These are phyloP conservation scores for Herpetospermum pedunculosum DNA, from an alignment of 306 rosid species.

Conservation along the genomic window DNA sequence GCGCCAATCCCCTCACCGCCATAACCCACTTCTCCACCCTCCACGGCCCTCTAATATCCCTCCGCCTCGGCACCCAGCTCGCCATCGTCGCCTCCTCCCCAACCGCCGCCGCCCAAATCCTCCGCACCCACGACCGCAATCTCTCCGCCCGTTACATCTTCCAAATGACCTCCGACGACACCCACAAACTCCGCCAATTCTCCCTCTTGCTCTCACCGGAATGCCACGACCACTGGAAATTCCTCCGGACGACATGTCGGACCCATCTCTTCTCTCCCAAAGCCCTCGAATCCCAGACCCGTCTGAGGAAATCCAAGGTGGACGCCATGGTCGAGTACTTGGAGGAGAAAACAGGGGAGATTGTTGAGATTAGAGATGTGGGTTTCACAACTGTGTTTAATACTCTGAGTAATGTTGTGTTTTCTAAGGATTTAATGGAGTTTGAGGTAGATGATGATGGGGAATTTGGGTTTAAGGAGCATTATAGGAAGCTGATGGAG, in stretches of 20 bases:
- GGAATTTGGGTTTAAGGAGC: neutral
- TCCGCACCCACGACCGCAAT: conserved; percentile 6
- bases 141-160: conserved; percentile 4
- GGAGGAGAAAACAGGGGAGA: neutral
- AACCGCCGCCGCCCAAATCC: conserved; percentile 3
- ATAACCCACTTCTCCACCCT: neutral
- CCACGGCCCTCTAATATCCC: conserved; percentile 13
- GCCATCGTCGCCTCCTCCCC: conserved; percentile 11
- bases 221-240: conserved; percentile 6
- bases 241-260: conserved; percentile 1
- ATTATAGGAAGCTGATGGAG: neutral
- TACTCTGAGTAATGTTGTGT: neutral
- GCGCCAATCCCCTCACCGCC: neutral
- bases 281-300: neutral
- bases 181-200: neutral
- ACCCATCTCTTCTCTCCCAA: neutral
- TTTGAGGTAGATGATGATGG: conserved; percentile 11
- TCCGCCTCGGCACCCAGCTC: conserved; percentile 8
- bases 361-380: neutral
- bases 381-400: conserved; percentile 1
- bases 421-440: conserved; percentile 3
- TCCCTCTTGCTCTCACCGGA: neutral
- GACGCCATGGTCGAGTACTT: conserved; percentile 1
- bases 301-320: conserved; percentile 4
- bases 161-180: neutral